Conservation (phyloP, 2,329 filamentous ascomycete species). For the Emergomyces pasteurianus region DNA sequence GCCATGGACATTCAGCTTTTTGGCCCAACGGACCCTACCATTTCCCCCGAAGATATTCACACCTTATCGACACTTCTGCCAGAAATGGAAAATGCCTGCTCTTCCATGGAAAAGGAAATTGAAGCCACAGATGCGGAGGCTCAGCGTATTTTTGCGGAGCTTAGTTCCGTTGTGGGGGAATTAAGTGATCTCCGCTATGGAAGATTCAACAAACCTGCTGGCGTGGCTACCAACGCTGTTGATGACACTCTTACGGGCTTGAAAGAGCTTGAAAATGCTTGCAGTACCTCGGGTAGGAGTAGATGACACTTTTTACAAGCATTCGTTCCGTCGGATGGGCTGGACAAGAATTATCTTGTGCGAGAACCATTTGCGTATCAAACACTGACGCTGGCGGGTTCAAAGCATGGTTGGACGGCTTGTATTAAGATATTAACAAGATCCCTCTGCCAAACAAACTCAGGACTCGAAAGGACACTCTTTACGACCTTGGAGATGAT, state of each 20-base stretch:
- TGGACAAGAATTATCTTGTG: not conserved
- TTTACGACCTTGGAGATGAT: not conserved
- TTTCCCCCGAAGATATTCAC: slow-evolving; percentile 40
- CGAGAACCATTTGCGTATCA: not conserved
- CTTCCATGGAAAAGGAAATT: slow-evolving; percentile 57
- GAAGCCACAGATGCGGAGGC: slow-evolving; percentile 54
- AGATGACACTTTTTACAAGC: not conserved
- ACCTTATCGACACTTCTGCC: slow-evolving; percentile 53
- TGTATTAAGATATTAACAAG: not conserved
- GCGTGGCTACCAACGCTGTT: slow-evolving; percentile 48
- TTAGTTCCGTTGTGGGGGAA: slow-evolving; percentile 55
- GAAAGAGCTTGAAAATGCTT: slow-evolving; percentile 50
- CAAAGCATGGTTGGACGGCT: not conserved
- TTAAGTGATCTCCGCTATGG: slow-evolving; percentile 78
- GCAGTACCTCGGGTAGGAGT: slow-evolving; percentile 29
- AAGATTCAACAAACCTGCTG: slow-evolving; percentile 42
- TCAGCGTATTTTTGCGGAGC: slow-evolving; percentile 44
- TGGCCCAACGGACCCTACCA: slow-evolving; percentile 25
- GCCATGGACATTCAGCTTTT: slow-evolving; percentile 48
- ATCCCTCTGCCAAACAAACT: not conserved
- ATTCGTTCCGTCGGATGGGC: not conserved
- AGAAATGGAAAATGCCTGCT: slow-evolving; percentile 55
- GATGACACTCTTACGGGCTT: slow-evolving; percentile 59
- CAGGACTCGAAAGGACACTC: not conserved
- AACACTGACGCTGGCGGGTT: not conserved